Evolutionary conservation across 2,329 filamentous ascomycete genomes (phyloP).

Genomic region (Sclerotinia trifoliorum): DNA sequence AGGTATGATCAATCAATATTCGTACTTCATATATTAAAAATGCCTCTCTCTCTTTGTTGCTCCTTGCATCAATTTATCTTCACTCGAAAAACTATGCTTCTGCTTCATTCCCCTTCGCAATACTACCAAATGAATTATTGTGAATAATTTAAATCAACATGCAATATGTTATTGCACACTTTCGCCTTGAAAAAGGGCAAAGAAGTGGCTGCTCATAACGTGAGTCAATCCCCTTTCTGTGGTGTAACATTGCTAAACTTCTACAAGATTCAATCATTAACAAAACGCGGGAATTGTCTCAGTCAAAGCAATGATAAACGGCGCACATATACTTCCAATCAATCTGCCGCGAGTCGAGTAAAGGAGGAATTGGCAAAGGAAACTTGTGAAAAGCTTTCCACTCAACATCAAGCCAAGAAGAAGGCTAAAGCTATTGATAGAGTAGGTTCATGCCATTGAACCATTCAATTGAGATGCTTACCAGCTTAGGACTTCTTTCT

Average conservation of each 20-base stretch:
- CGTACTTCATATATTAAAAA: neutral
- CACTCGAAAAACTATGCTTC: neutral
- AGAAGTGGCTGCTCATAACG: constrained; percentile 39
- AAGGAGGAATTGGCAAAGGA: constrained; percentile 35
- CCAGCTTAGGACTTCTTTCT: constrained; percentile 75
- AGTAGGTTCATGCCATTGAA: constrained; percentile 40
- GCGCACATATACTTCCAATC: constrained; percentile 24
- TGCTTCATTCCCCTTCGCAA: neutral
- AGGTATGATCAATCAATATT: too few relatives aligned
- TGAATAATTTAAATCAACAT: constrained; percentile 34
- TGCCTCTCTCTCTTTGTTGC: constrained; percentile 8
- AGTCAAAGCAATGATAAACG: constrained; percentile 9
- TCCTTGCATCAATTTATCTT: constrained; percentile 4
- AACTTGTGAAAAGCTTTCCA: constrained; percentile 35
- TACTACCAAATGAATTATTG: constrained; percentile 21
- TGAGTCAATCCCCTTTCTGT: constrained; percentile 32
- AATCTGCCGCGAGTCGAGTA: constrained; percentile 28
- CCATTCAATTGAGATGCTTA: constrained; percentile 21
- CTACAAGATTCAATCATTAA: constrained; percentile 35
- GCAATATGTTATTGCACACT: constrained; percentile 39
- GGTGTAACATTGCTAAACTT: constrained; percentile 27
- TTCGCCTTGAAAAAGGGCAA: constrained; percentile 39
- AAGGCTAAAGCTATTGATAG: constrained; percentile 50
- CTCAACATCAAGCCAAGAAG: constrained; percentile 45
- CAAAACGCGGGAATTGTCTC: constrained; percentile 26